These are phyloP conservation scores for Nakaseomyces nivariensis DNA, from an alignment of 1,139 yeast species.

Conservation along the genomic window DNA sequence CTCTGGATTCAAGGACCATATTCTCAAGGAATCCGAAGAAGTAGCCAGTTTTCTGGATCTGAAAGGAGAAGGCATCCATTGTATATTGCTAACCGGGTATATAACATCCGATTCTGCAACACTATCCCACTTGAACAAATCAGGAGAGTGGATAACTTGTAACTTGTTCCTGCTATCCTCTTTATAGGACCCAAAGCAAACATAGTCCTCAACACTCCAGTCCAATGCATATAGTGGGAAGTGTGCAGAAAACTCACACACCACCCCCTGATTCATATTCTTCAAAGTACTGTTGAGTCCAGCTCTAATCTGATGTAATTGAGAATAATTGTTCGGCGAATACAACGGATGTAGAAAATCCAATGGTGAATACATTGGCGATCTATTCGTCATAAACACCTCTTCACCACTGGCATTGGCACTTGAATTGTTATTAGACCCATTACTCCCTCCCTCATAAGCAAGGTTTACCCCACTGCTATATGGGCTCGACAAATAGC, in stretches of 20 bases:
- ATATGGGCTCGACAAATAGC: slow-evolving; percentile 9
- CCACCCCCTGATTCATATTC: slow-evolving; percentile 6
- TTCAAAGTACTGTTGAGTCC: slow-evolving; percentile 3
- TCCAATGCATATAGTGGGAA: slow-evolving; percentile 26
- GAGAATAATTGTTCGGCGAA: slow-evolving; percentile 12
- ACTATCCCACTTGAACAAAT: slow-evolving; percentile 41
- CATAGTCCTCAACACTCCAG: slow-evolving; percentile 27
- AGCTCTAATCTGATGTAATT: slow-evolving; percentile 8
- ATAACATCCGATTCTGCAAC: slow-evolving; percentile 43
- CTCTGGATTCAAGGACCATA: slow-evolving; percentile 27
- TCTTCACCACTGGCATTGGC: slow-evolving; percentile 3
- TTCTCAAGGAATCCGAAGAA: slow-evolving; percentile 29
- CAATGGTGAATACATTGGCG: slow-evolving; percentile 26
- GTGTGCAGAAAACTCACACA: slow-evolving; percentile 23
- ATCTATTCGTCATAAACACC: slow-evolving; percentile 12
- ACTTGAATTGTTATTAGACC: slow-evolving; percentile 1
- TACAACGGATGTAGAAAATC: slow-evolving; percentile 15
- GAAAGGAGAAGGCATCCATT: slow-evolving; percentile 49
- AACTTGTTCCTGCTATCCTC: slow-evolving; percentile 27
- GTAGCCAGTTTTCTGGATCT: slow-evolving; percentile 27
- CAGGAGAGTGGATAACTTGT: slow-evolving; percentile 25
- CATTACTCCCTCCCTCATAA: not conserved
- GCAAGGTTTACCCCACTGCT: slow-evolving; percentile 5
- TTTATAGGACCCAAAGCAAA: slow-evolving; percentile 27
- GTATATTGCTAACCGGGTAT: slow-evolving; percentile 54